Percentiles rank a stretch among this genome's conserved stretches.
These are phyloP conservation scores for Ophiostoma triangulosporum DNA, from an alignment of 2,329 filamentous ascomycete genomes.

Conservation along the genomic window DNA sequence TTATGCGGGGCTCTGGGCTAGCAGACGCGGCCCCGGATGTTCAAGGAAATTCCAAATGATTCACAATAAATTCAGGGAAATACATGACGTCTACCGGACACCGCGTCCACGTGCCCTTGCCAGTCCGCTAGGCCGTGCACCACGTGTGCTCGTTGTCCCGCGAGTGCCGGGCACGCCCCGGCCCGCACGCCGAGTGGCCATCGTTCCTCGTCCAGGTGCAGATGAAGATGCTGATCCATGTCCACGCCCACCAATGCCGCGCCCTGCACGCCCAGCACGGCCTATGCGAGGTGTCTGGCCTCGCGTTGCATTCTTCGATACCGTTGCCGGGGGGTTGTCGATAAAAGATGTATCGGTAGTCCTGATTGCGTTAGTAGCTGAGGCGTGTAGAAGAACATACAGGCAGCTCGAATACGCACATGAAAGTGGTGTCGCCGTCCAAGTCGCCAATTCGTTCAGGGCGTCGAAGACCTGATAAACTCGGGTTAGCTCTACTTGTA, in stretches of 20 bases:
- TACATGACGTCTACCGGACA: conserved; percentile 24
- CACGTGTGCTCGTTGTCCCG: conserved; percentile 20
- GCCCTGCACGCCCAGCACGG: conserved; percentile 27
- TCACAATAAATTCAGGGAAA: no score
- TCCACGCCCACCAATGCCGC: conserved; percentile 15
- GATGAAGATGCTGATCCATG: background rate
- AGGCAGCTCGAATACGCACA: conserved; percentile 37
- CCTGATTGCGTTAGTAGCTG: conserved; percentile 31
- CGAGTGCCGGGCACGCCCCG: conserved; percentile 20
- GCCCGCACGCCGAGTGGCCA: conserved; percentile 22
- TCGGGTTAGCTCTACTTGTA: background rate
- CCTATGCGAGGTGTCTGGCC: conserved; percentile 24
- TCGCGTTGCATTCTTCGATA: conserved; percentile 33
- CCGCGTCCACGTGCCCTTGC: conserved; percentile 33
- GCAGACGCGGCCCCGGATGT: no score
- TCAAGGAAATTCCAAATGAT: no score
- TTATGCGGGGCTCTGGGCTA: conserved; percentile 5
- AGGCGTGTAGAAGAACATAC: background rate
- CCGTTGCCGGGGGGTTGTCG: conserved; percentile 56
- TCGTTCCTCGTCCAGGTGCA: conserved; percentile 21
- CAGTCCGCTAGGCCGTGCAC: conserved; percentile 30
- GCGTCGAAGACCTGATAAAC: background rate
- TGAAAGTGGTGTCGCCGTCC: conserved; percentile 68
- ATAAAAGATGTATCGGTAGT: conserved; percentile 88
- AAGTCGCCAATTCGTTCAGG: conserved; percentile 19